phyloP scores from a whole-genome alignment of 2,329 filamentous ascomycete genomes.

The Claviceps cyperi region DNA sequence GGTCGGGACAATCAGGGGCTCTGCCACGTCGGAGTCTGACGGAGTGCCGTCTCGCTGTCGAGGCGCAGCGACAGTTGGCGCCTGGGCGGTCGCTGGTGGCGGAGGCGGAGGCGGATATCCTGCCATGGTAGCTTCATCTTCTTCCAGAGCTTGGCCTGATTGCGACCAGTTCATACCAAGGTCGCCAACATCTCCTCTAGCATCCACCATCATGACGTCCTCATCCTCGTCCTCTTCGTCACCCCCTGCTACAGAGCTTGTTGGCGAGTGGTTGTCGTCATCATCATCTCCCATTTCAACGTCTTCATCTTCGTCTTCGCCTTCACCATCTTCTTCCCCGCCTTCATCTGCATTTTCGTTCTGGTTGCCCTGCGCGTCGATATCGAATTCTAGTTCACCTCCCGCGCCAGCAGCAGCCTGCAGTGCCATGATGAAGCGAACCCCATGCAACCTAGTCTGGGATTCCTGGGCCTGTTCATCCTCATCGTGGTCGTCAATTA shows the following conservation, averaged over 20 bases:
- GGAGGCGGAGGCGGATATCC: conserved; percentile 54
- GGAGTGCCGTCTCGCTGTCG: conserved; percentile 50
- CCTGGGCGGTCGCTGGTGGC: conserved; percentile 50
- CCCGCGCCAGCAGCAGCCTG: conserved; percentile 19
- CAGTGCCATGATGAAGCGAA: conserved; percentile 23
- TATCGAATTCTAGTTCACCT: conserved; percentile 15
- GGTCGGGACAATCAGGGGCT: conserved; percentile 47
- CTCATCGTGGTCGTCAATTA: conserved; percentile 30
- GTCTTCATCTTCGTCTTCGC: conserved; percentile 49
- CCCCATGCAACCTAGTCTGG: conserved; percentile 15
- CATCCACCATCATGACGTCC: conserved; percentile 44
- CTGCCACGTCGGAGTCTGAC: conserved; percentile 55
- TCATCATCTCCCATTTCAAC: conserved; percentile 29
- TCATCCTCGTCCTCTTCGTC: conserved; percentile 37
- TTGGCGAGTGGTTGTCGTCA: conserved; percentile 20
- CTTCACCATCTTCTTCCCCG: conserved; percentile 29
- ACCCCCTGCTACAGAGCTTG: conserved; percentile 21
- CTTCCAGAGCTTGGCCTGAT: conserved; percentile 54
- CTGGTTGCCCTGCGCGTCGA: conserved; percentile 16
- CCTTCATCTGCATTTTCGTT: conserved; percentile 50
- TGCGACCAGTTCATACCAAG: conserved; percentile 36
- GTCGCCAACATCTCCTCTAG: conserved; percentile 29
- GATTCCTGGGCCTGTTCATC: conserved; percentile 33
- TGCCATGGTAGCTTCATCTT: conserved; percentile 63
- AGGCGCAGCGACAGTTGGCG: conserved; percentile 27